Evolutionary conservation across 2,329 filamentous ascomycete genomes (phyloP).

Genomic region (Pestalotiopsis sp.): DNA sequence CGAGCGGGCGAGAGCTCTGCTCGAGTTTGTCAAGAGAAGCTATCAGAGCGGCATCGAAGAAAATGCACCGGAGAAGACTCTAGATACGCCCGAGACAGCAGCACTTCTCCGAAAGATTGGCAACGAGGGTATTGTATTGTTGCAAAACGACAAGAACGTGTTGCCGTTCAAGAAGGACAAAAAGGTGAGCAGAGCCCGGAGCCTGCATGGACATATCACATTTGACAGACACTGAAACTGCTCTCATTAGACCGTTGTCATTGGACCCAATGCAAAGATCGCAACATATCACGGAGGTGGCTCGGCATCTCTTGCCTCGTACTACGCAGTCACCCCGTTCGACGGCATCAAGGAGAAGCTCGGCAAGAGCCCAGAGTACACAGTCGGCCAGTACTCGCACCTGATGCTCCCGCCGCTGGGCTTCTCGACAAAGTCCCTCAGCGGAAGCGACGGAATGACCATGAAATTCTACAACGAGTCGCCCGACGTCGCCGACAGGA

Average conservation of each 20-base stretch:
- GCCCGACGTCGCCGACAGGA: constrained; percentile 46
- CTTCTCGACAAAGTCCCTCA: constrained; percentile 48
- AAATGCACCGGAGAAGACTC: constrained; percentile 52
- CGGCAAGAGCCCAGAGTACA: constrained; percentile 45
- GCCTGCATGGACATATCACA: background rate
- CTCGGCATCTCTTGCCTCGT: constrained; percentile 60
- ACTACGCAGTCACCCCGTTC: constrained; percentile 72
- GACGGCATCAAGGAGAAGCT: constrained; percentile 64
- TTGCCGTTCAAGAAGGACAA: constrained; percentile 66
- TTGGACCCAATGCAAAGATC: constrained; percentile 60
- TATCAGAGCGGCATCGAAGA: constrained; percentile 56
- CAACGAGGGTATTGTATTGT: constrained; percentile 69
- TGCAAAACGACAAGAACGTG: constrained; percentile 69
- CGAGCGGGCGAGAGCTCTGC: constrained; percentile 57
- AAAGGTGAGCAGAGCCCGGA: constrained; percentile 38
- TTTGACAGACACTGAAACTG: background rate
- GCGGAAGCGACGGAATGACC: constrained; percentile 58
- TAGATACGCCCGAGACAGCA: constrained; percentile 63
- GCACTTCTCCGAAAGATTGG: constrained; percentile 66
- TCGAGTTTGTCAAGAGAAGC: constrained; percentile 61
- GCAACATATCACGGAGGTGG: constrained; percentile 65
- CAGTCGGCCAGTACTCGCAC: constrained; percentile 66
- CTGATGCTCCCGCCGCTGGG: constrained; percentile 64
- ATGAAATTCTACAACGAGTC: constrained; percentile 64
- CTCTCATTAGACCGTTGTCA: constrained; percentile 43